Base-by-base conservation (phyloP, 2,329 filamentous ascomycete genomes). In the Aspergillus puulaauensis region DNA sequence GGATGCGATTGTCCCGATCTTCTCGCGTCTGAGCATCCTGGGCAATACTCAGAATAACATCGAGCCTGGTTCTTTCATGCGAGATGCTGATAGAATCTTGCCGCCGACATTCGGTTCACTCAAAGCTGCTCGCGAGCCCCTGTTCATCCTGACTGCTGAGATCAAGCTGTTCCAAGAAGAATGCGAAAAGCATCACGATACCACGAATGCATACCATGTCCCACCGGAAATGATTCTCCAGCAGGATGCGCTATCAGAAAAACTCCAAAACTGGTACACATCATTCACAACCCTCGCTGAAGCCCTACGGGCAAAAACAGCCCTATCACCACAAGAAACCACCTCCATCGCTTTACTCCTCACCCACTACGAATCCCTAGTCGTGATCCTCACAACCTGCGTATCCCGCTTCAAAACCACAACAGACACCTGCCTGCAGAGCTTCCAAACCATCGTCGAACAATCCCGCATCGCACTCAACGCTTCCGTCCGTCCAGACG, bases 371-470 rank as follows among this genome's bases (percentile, higher is more conserved):
- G 64, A 70, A 52, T 64, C 65, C 61, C 40, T 66, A 17, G 55
- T 48, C 9, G 49, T 72, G 11, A 68, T 68, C 3, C 46, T 70
- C 7, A 53, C 45, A 2, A 62, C 63, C 3, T 70, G 65, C 27
- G 40, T 63, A 23, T 67, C 67, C 0, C 58, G 61, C 24, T 60
- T 58, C 4, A 56, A 65, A 39, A 64, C 57, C 21, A 56, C 56
- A 6, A 68, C 62, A 2, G 70, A 73, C 19, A 35, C 37, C 4
- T 67, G 65, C 41, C 41, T 64, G 19, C 57, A 45, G 9, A 68
- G 65, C 21, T 72, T 72, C 27, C 66, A 65, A 39, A 63, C 41
- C 5, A 70, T 71, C 7, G 57, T 71, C 15, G 62, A 70, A 4
- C 64, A 70, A 17, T 65, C 61, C 17, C 31, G 57, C n/a, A 61